These are phyloP conservation scores for Aspergillus niger DNA, from an alignment of 2,329 filamentous ascomycete genomes.

Conservation along the genomic window DNA sequence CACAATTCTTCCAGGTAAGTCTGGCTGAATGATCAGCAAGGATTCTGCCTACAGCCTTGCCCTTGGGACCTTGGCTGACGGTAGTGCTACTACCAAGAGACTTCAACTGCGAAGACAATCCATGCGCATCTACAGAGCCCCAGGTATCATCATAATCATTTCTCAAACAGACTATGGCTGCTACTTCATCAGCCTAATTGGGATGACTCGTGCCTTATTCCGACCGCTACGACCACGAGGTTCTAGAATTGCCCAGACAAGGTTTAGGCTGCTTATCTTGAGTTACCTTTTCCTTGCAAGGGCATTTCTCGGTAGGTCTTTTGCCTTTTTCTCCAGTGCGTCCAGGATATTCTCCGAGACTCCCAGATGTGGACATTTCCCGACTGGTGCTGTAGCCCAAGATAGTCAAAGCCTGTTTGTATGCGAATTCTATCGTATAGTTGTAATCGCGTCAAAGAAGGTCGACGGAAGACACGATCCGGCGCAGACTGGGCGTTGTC, in stretches of 20 bases:
- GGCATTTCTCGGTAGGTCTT: neutral
- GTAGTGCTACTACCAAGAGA: neutral
- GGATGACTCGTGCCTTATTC: neutral
- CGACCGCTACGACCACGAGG: conserved; percentile 6
- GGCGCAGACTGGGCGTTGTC: neutral
- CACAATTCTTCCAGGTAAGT: neutral
- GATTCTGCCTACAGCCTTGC: neutral
- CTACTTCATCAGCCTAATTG: neutral
- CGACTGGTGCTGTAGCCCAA: neutral
- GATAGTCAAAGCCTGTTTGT: neutral
- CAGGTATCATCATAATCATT: neutral
- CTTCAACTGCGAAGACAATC: neutral
- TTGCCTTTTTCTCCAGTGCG: neutral
- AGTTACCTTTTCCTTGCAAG: neutral
- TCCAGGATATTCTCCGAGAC: conserved; percentile 14
- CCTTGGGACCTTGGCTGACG: neutral
- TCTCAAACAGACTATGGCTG: neutral
- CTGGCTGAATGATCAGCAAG: neutral
- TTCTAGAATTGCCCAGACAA: conserved; percentile 7
- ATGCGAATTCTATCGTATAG: neutral
- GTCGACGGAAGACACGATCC: conserved; percentile 1
- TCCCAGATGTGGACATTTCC: conserved; percentile 4
- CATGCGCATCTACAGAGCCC: too few relatives aligned
- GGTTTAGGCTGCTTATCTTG: neutral
- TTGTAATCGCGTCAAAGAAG: neutral